A percentile compares a stretch with the other conserved stretches of the same genome.
phyloP scores from a whole-genome alignment of 2,329 filamentous ascomycete species.

The Phoma sp. region DNA sequence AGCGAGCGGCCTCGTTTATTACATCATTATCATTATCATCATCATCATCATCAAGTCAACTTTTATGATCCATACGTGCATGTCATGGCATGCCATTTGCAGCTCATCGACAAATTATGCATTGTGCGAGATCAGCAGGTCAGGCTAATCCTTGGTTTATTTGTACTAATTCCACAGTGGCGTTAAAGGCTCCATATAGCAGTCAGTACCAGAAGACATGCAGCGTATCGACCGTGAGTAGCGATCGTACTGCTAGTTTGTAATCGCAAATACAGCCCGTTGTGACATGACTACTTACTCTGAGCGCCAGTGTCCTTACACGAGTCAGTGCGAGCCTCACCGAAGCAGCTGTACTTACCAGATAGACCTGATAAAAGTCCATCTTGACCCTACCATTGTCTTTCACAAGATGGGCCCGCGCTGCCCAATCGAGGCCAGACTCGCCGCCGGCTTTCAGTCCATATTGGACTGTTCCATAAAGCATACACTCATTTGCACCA shows the following conservation, averaged over 20 bases:
- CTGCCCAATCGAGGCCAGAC: slow-evolving; percentile 60
- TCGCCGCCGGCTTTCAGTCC: slow-evolving; percentile 58
- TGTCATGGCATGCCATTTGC: too few species aligned
- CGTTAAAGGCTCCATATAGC: too few species aligned
- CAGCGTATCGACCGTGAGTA: too few species aligned
- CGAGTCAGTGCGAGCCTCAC: slow-evolving; percentile 12
- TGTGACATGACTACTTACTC: slow-evolving; percentile 5
- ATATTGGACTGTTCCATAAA: slow-evolving; percentile 61
- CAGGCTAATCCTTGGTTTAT: too few species aligned
- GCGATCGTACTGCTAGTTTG: not conserved
- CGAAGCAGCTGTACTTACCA: slow-evolving; percentile 48
- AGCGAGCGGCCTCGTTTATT: too few species aligned
- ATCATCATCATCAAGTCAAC: too few species aligned
- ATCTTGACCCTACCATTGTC: slow-evolving; percentile 61
- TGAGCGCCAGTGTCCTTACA: slow-evolving; percentile 26
- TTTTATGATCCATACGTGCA: too few species aligned
- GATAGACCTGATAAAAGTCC: slow-evolving; percentile 61
- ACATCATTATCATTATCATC: too few species aligned
- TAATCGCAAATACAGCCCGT: not conserved
- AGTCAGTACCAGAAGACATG: too few species aligned
- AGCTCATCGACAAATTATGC: too few species aligned
- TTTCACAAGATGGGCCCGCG: slow-evolving; percentile 59
- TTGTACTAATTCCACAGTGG: too few species aligned
- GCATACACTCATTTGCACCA: slow-evolving; percentile 58
- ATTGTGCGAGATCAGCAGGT: too few species aligned